phyloP scores from a whole-genome alignment of 2,329 filamentous ascomycete species.

The Aureobasidium sp. region DNA sequence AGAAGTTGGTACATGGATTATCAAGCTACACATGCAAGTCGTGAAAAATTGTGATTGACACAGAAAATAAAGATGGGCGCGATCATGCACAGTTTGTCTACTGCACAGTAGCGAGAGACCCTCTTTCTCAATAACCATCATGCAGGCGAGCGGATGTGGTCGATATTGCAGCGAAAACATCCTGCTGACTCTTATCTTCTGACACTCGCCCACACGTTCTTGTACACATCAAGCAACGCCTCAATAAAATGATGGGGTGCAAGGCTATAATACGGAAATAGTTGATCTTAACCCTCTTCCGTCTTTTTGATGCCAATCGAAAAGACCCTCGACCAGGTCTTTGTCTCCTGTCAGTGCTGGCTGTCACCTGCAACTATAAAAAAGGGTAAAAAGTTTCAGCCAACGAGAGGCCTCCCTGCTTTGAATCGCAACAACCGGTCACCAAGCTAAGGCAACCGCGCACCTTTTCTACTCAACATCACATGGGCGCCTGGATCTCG shows the following conservation, averaged over 20 bases:
- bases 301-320: background rate
- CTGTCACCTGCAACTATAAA: conserved; percentile 7
- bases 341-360: background rate
- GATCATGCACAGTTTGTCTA: background rate
- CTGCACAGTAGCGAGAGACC: background rate
- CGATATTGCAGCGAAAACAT: background rate
- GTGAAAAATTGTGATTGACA: background rate
- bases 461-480: background rate
- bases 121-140: background rate
- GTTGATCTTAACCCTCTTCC: background rate
- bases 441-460: background rate
- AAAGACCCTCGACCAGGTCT: background rate
- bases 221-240: background rate
- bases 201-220: background rate
- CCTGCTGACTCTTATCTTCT: conserved; percentile 2
- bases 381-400: background rate
- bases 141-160: background rate
- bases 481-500: background rate
- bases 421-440: background rate
- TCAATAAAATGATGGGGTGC: background rate
- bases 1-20: background rate
- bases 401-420: background rate
- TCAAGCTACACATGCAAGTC: conserved; percentile 2
- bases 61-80: background rate
- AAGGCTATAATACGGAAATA: background rate